These are phyloP conservation scores for Cenchrus purpureus DNA, from an alignment of 176 grass and related monocot species.

Conservation along the genomic window DNA sequence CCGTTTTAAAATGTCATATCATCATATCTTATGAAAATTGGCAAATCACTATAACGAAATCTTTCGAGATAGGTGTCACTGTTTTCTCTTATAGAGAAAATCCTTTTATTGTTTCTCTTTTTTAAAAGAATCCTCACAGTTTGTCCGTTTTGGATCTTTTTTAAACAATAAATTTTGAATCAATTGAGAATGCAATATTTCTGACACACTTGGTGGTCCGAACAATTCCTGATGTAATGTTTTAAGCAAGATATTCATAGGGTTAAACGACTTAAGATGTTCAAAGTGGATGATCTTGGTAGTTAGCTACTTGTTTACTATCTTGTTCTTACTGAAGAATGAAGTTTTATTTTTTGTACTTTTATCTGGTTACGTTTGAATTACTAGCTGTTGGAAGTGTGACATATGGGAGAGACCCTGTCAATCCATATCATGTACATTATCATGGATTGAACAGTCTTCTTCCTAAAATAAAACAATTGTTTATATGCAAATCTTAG, in stretches of 20 bases:
- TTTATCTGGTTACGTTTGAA: constrained; percentile 5
- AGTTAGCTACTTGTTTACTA: background rate
- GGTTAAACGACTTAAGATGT: background rate
- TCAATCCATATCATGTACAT: background rate
- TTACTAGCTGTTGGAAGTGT: background rate
- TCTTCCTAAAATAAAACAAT: background rate
- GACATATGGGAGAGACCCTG: background rate
- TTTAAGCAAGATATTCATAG: background rate
- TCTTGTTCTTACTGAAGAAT: background rate
- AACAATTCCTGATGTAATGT: background rate
- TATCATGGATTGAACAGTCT: background rate
- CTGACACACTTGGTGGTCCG: background rate
- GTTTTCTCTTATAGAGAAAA: background rate
- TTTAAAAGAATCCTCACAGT: background rate
- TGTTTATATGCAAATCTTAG: background rate
- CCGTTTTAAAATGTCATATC: background rate
- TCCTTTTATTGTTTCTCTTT: background rate
- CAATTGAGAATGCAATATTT: background rate
- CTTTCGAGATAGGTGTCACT: background rate
- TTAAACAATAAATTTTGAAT: background rate
- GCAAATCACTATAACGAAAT: background rate
- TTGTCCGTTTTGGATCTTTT: too few relatives aligned
- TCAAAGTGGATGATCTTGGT: background rate
- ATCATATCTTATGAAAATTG: background rate
- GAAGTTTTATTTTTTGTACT: background rate